These are phyloP conservation scores for Inonotus obliquus DNA, from an alignment of 1,284 basidiomycete genomes.

Conservation along the genomic window DNA sequence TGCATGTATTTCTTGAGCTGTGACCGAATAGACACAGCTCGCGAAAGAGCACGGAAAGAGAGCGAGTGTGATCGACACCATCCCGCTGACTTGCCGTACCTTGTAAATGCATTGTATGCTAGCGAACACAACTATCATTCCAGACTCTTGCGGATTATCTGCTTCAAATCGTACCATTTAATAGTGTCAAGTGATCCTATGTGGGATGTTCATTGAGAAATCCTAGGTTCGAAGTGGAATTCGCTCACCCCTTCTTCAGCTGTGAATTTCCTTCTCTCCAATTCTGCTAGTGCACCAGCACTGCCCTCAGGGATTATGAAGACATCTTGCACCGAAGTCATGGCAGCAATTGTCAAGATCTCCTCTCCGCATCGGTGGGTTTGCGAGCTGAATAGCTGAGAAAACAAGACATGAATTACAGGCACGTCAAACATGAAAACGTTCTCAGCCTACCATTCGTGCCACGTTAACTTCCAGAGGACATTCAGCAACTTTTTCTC, in stretches of 20 bases:
- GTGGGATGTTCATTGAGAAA: constrained; percentile 2
- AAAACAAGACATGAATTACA: constrained; percentile 4
- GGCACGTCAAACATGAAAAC: constrained; percentile 32
- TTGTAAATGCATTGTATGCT: constrained; percentile 91
- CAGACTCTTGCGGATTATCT: constrained; percentile 3
- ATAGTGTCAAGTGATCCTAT: constrained; percentile 85
- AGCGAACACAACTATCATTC: constrained; percentile 12
- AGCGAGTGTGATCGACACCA: constrained; percentile 94
- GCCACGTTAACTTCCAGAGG: constrained; percentile 74
- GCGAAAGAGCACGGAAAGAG: constrained; percentile 88
- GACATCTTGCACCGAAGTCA: constrained; percentile 88
- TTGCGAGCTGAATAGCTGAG: constrained; percentile 81
- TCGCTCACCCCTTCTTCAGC: constrained; percentile 87
- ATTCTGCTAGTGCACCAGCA: constrained; percentile 79
- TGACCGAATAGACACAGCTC: constrained; percentile 86
- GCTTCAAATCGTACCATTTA: constrained; percentile 63
- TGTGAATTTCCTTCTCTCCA: constrained; percentile 92
- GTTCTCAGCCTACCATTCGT: constrained; percentile 54
- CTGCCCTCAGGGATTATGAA: constrained; percentile 85
- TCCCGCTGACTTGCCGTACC: constrained; percentile 74
- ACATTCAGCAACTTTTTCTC: constrained; percentile 72
- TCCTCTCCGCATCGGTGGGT: constrained; percentile 88
- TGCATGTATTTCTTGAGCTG: constrained; percentile 93
- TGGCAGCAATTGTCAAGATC: constrained; percentile 91
- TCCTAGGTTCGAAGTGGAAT: background rate